phyloP scores from a whole-genome alignment of 306 rosid species.

The Canavalia gladiata region DNA sequence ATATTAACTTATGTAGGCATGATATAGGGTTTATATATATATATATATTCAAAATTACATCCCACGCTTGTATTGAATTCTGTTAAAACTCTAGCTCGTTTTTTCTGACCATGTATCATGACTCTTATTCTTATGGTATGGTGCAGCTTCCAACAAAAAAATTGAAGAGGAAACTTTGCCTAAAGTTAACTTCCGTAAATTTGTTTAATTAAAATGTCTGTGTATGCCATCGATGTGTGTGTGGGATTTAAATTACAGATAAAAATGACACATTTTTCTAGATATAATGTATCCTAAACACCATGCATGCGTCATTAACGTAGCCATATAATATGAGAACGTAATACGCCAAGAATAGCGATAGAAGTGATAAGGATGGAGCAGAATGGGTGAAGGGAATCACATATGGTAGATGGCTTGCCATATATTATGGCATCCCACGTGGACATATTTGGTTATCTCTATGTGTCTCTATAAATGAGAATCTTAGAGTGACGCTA shows the following conservation, averaged over 20 bases:
- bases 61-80: slow-evolving; percentile 2
- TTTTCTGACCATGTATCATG: neutral
- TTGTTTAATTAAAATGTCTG: too few species aligned
- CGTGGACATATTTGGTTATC: slow-evolving; percentile 52
- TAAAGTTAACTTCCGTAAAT: too few species aligned
- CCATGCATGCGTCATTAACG: neutral
- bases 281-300: too few species aligned
- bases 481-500: slow-evolving; percentile 1
- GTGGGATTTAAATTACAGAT: too few species aligned
- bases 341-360: slow-evolving; percentile 37
- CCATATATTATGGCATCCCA: slow-evolving; percentile 41
- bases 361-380: slow-evolving; percentile 41
- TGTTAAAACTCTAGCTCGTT: neutral
- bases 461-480: slow-evolving; percentile 33
- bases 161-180: too few species aligned
- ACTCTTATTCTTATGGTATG: too few species aligned
- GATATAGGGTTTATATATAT: neutral
- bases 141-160: too few species aligned
- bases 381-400: slow-evolving; percentile 33
- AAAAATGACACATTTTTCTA: too few species aligned
- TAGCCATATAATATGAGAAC: slow-evolving; percentile 29
- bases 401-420: slow-evolving; percentile 37
- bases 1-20: too few species aligned
- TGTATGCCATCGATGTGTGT: too few species aligned
- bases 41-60: slow-evolving; percentile 38